A percentile compares a stretch with the other conserved stretches of the same genome.
Conservation (phyloP, 2,329 filamentous ascomycete species). For the Blastomyces percursus region DNA sequence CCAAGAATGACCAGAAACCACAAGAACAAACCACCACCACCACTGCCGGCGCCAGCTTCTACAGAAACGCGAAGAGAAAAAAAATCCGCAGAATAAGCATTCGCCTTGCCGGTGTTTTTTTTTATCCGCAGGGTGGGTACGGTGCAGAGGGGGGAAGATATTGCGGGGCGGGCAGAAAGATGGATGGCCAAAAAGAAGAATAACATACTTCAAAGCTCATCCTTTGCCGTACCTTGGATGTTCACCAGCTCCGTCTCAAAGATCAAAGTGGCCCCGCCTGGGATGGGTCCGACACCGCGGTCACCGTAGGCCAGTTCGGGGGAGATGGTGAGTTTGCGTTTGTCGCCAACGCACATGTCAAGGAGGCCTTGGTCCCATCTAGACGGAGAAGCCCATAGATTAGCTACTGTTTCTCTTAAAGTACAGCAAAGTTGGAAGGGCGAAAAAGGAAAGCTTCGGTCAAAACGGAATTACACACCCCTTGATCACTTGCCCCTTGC, state of each 20-base stretch:
- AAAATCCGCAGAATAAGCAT: neutral
- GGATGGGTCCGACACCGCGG: conserved; percentile 68
- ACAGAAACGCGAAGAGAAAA: neutral
- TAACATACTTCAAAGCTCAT: conserved; percentile 30
- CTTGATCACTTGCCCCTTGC: conserved; percentile 74
- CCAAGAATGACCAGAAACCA: neutral
- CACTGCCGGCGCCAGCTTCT: neutral
- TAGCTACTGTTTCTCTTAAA: neutral
- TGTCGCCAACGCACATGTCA: conserved; percentile 94
- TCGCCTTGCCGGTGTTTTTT: neutral
- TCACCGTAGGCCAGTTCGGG: conserved; percentile 75
- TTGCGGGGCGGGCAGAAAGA: neutral
- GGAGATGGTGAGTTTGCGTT: conserved; percentile 80
- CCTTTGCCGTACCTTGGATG: conserved; percentile 59
- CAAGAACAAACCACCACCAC: neutral
- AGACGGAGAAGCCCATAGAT: conserved; percentile 14
- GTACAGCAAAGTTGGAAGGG: too few relatives aligned
- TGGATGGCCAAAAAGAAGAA: neutral
- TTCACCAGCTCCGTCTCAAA: conserved; percentile 86
- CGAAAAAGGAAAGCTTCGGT: neutral
- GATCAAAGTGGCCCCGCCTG: conserved; percentile 67
- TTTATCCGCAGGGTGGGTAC: too few relatives aligned
- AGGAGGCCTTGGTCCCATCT: conserved; percentile 85
- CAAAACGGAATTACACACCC: conserved; percentile 46
- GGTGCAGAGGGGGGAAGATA: too few relatives aligned